Evolutionary conservation across 805 yeast genomes (phyloP).

Genomic region (Candida yuanshanica): DNA sequence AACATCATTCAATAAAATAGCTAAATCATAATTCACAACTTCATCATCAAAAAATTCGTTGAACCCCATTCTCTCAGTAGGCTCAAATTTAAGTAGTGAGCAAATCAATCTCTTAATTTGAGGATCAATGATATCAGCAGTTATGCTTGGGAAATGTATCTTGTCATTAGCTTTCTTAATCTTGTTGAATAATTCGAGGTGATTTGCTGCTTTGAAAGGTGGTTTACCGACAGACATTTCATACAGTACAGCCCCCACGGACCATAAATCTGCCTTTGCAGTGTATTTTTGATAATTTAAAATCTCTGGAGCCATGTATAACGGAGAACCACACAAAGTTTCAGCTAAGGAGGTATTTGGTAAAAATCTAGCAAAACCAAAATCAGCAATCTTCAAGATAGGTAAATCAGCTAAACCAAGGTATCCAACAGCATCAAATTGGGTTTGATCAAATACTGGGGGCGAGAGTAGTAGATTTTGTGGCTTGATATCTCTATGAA

Average conservation of each 20-base stretch:
- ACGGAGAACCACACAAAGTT: slow-evolving; percentile 94
- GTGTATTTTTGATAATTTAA: slow-evolving; percentile 90
- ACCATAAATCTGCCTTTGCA: slow-evolving; percentile 97
- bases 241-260: slow-evolving; percentile 92
- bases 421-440: slow-evolving; percentile 45
- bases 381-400: slow-evolving; percentile 88
- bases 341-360: slow-evolving; percentile 95
- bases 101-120: slow-evolving; percentile 67
- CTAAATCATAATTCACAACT: slow-evolving; percentile 50
- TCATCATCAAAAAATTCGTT: slow-evolving; percentile 80
- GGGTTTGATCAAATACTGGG: slow-evolving; percentile 62
- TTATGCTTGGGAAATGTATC: slow-evolving; percentile 71
- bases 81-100: slow-evolving; percentile 73
- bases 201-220: slow-evolving; percentile 91
- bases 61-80: slow-evolving; percentile 83
- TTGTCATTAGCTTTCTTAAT: slow-evolving; percentile 78
- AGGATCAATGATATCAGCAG: slow-evolving; percentile 41
- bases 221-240: slow-evolving; percentile 98
- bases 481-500: slow-evolving; percentile 94
- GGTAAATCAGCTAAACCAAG: slow-evolving; percentile 89
- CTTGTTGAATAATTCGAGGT: slow-evolving; percentile 79
- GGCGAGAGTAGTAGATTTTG: slow-evolving; percentile 81
- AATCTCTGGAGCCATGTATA: slow-evolving; percentile 98
- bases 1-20: slow-evolving; percentile 26
- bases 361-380: slow-evolving; percentile 92